Conservation (phyloP, 371 early-diverging fungal species). For the Mortierella sp. region DNA sequence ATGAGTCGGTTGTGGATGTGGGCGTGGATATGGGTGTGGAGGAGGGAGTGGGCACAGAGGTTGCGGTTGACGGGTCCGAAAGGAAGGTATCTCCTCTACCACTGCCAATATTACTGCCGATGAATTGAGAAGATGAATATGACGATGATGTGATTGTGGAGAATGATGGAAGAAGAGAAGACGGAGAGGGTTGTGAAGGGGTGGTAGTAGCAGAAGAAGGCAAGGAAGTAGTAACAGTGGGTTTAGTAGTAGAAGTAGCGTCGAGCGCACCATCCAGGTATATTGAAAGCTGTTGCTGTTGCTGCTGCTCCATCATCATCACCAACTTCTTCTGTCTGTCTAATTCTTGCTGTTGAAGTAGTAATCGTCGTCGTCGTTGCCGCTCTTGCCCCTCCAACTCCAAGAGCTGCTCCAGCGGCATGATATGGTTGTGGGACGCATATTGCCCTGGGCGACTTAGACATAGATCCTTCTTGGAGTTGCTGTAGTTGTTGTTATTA, state of each 20-base stretch:
- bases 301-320: not conserved
- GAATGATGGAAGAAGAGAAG: not conserved
- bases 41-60: not conserved
- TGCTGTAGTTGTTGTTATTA: not conserved
- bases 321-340: not conserved
- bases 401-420: conserved; percentile 44
- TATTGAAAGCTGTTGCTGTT: not conserved
- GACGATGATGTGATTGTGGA: not conserved
- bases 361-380: conserved; percentile 12
- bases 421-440: conserved; percentile 48
- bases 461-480: conserved; percentile 26
- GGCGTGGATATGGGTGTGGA: not conserved
- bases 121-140: conserved; percentile 6
- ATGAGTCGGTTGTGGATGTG: not conserved
- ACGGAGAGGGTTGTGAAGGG: not conserved
- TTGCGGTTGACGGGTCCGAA: not conserved
- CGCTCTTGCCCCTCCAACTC: conserved; percentile 40
- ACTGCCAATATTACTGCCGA: not conserved
- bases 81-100: not conserved
- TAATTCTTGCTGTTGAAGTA: conserved; percentile 15
- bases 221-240: not conserved
- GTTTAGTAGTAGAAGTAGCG: not conserved
- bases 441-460: conserved; percentile 46
- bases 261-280: conserved; percentile 1
- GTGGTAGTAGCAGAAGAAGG: not conserved